Conservation (phyloP, 192 early-diverging fungal species). For the Umbelopsis ramanniana region DNA sequence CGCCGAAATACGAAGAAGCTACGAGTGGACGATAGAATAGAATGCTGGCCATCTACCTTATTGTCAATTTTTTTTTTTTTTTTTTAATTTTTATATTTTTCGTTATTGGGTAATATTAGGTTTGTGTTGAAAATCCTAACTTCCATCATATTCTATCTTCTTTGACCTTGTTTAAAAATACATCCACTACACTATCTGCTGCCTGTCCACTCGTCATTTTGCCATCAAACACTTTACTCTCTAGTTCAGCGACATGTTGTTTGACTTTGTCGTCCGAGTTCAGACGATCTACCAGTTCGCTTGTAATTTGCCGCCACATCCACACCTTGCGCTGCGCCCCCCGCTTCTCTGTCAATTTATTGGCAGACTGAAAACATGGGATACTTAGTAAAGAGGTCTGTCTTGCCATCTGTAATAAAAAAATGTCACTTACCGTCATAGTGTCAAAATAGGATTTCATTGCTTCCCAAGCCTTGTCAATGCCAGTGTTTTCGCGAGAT, state of each 20-base stretch:
- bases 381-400: not conserved
- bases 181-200: constrained; percentile 54
- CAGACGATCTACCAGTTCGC: constrained; percentile 61
- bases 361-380: not conserved
- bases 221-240: constrained; percentile 50
- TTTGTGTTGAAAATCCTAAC: not conserved
- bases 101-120: not conserved
- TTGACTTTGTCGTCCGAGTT: constrained; percentile 43
- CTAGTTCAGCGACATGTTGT: constrained; percentile 42
- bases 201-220: constrained; percentile 55
- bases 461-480: constrained; percentile 60
- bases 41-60: constrained; percentile 12
- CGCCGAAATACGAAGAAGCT: constrained; percentile 1
- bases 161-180: constrained; percentile 43
- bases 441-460: constrained; percentile 61
- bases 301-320: constrained; percentile 74
- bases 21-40: not conserved
- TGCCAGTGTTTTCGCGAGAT: constrained; percentile 52
- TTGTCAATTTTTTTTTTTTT: not conserved
- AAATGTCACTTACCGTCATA: constrained; percentile 49
- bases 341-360: constrained; percentile 41
- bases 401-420: not conserved
- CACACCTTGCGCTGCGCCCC: constrained; percentile 63
- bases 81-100: not conserved
- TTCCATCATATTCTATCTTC: constrained; percentile 15